Evolutionary conservation across 805 yeast species (phyloP), one percentile per base, ranked within the genome.

Genomic region (Teunomyces lycoperdinae): DNA sequence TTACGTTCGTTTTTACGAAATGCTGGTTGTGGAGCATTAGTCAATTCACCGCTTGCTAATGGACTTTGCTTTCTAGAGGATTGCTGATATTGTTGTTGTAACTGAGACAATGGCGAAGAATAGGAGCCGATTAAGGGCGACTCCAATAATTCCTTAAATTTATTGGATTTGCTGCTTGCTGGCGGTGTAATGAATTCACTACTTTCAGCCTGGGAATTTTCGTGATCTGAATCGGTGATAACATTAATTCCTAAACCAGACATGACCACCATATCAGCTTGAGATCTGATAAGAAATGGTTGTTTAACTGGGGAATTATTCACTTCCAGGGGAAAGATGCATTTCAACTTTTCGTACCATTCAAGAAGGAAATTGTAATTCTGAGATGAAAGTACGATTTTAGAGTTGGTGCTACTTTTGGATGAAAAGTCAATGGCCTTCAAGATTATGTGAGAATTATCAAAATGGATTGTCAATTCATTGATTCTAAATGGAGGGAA

Each of bases 401-500:
- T 38, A 53, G 53, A 16, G 61, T 49, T 40, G 43, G 55, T 39
- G 51, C 56, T 33, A 47, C 48, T 5, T 50, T 50, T n/a, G 30
- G 50, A 42, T 8, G 63, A 50, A 42, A 62, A 62, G 17, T 47
- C 50, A 24, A 60, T 50, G 33, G 54, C 43, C 27, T 45, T 52
- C 40, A 50, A 51, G 10, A 48, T 42, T 33, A 49, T 45, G 11
- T 26, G 13, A 3, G 49, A 24, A 27, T 48, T 30, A 8, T 56
- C 45, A 31, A 51, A 50, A 27, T 57, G 43, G 43, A 68, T 55
- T 10, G 67, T 54, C 16, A 70, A 56, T 46, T 70, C 75, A 49
- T 70, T 69, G 44, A 68, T 52, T 43, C 78, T 51, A 52, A 73
- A 72, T 1, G 78, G 78, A 7, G 78, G 77, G 51, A 57, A 72